phyloP scores from a whole-genome alignment of 176 grass and related monocot genomes.

The Avena insularis region DNA sequence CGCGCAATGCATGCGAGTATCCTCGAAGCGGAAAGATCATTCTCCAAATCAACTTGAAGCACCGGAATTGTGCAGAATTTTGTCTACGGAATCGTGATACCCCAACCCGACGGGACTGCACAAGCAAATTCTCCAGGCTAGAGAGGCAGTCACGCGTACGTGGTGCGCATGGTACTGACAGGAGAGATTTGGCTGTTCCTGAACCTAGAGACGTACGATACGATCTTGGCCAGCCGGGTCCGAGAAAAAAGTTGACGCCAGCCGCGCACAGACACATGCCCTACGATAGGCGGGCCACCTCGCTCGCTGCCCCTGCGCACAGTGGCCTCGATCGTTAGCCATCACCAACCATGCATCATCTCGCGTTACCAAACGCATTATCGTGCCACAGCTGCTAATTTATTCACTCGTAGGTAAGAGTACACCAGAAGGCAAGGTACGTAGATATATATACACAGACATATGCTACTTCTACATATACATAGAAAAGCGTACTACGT shows the following conservation, averaged over 20 bases:
- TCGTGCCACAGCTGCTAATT: neutral
- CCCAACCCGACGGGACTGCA: too few species aligned
- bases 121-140: too few species aligned
- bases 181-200: too few species aligned
- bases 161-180: too few species aligned
- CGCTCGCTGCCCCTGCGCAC: neutral
- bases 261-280: neutral
- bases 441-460: neutral
- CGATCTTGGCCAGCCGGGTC: neutral
- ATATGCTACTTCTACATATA: neutral
- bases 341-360: slow-evolving; percentile 19
- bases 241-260: slow-evolving; percentile 12
- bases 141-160: too few species aligned
- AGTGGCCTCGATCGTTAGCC: neutral
- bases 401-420: neutral
- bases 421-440: slow-evolving; percentile 4
- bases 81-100: too few species aligned
- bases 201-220: too few species aligned
- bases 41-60: too few species aligned
- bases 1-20: too few species aligned
- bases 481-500: neutral
- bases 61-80: too few species aligned
- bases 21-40: too few species aligned
- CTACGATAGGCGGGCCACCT: neutral
- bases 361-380: neutral